Percentiles rank a stretch among this genome's conserved stretches.
Evolutionary conservation across 2,329 filamentous ascomycete genomes (phyloP).

Genomic region (Colletotrichum kahawae): DNA sequence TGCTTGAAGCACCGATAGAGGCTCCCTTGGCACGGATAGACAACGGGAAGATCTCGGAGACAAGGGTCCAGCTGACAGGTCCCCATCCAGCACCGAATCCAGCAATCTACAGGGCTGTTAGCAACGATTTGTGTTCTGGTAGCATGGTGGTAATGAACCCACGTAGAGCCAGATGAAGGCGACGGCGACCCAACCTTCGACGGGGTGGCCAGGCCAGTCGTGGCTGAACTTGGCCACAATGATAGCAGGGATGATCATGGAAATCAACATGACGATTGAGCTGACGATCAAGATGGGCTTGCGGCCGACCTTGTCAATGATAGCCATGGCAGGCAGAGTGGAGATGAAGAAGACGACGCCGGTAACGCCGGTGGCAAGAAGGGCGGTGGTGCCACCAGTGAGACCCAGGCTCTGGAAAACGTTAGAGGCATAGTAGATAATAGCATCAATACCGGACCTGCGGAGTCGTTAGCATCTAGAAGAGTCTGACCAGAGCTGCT

Average conservation of each 20-base stretch:
- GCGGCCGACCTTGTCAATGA: constrained; percentile 46
- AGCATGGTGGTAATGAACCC: not conserved
- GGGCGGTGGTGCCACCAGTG: constrained; percentile 59
- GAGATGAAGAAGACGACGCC: constrained; percentile 55
- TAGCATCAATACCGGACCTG: constrained; percentile 34
- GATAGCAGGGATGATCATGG: constrained; percentile 44
- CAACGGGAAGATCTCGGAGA: constrained; percentile 43
- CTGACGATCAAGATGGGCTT: constrained; percentile 43
- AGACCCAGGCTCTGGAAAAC: constrained; percentile 70
- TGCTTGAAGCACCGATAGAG: constrained; percentile 45
- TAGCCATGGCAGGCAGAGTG: constrained; percentile 34
- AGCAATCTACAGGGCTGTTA: not conserved
- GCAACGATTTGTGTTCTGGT: too few species aligned
- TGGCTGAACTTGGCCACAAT: constrained; percentile 42
- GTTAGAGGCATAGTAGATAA: constrained; percentile 55
- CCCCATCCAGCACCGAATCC: constrained; percentile 36
- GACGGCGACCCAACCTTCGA: constrained; percentile 43
- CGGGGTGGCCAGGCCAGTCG: constrained; percentile 38
- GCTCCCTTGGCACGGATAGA: constrained; percentile 42
- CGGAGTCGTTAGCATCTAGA: constrained; percentile 2
- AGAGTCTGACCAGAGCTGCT: not conserved
- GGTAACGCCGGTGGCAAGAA: constrained; percentile 67
- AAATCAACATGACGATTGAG: constrained; percentile 40
- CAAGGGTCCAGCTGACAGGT: constrained; percentile 37
- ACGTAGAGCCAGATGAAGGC: constrained; percentile 35